Conservation (phyloP, 495 filamentous ascomycete genomes). For the Daldinia loculata region DNA sequence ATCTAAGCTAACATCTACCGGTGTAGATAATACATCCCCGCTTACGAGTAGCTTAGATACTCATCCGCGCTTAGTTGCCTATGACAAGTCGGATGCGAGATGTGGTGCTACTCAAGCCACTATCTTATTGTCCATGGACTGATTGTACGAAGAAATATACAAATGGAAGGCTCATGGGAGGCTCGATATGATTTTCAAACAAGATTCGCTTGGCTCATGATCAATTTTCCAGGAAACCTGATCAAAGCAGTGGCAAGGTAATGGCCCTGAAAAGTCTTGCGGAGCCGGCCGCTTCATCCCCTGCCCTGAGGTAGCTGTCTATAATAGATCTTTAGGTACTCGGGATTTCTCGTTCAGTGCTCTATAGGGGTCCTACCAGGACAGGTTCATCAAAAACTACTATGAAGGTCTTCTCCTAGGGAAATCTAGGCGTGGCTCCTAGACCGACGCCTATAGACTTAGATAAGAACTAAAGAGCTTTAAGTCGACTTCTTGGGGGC, state of each 20-base stretch:
- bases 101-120: background rate
- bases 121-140: background rate
- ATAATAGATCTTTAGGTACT: background rate
- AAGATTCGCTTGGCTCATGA: background rate
- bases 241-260: slow-evolving; percentile 10
- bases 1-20: background rate
- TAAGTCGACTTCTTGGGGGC: background rate
- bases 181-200: background rate
- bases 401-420: background rate
- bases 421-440: background rate
- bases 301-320: background rate
- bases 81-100: slow-evolving; percentile 10
- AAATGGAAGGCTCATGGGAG: background rate
- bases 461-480: background rate
- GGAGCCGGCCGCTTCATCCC: background rate
- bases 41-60: background rate
- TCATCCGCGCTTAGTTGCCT: background rate
- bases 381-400: background rate
- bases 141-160: background rate
- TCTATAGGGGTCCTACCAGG: too few species aligned
- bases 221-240: slow-evolving; percentile 2
- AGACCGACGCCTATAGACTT: background rate
- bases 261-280: background rate
- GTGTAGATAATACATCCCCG: background rate
- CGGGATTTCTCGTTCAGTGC: background rate